Base-by-base conservation (phyloP, 1,284 basidiomycete species). In the Puccinia horiana region DNA sequence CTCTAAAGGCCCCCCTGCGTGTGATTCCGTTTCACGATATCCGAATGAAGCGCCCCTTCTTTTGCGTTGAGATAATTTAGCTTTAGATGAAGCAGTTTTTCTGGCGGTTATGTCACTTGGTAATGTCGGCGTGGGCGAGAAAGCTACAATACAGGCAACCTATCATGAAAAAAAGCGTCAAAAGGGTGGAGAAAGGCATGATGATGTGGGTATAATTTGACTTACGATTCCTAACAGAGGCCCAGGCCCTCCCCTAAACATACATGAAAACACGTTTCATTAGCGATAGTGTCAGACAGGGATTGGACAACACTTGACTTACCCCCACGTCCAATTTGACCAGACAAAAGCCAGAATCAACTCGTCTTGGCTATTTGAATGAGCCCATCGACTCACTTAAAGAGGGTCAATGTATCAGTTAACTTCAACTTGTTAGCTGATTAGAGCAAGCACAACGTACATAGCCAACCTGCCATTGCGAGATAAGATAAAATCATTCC, bases 291-390 rank as follows among this genome's bases (percentile, higher is more conserved):
- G 3, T 70, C 3, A 9, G 12, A 40, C 6, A 70, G 5, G 40
- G 20, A 26, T 56, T 65, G 1, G 29, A 49, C 2, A 18, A n/a
- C 4, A 9, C 47, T 18, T 12, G 23, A 49, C 69, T 47, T 4
- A 49, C 69, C 69, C 69, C 69, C 69, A 70, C 3, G 69, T 70
- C 69, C 69, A 70, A 26, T 70, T 70, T 26, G 47, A 52, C 69
- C 69, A 70, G 16, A 52, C 47, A 35, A 70, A 44, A 1, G 69
- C 42, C 18, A 29, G 16, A 47, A 70, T 52, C 29, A 70, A 16
- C 40, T 29, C 23, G 47, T 70, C 44, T 70, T 70, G 42, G 18
- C 42, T 12, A 37, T n/a, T 26, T 18, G 69, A 70, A 29, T 49
- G 42, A 18, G 69, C 42, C 69, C 23, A 47, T 26, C n/a, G 6